phyloP scores from a whole-genome alignment of 306 rosid species.

The barrel medic (Medicago truncatula) region DNA sequence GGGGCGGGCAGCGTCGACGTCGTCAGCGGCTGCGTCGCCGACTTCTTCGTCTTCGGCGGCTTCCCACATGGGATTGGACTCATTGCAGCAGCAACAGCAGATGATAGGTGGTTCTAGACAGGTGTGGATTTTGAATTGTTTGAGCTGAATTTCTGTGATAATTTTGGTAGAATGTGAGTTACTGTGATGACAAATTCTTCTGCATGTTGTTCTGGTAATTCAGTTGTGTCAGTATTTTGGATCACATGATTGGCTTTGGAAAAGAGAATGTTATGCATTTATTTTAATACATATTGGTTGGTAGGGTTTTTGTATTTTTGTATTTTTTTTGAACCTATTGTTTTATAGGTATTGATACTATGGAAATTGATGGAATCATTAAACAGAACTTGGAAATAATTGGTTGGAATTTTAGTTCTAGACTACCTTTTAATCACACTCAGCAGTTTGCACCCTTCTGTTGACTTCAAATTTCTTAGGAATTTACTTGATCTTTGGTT shows the following conservation, averaged over 20 bases:
- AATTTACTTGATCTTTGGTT: constrained; percentile 6
- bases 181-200: constrained; percentile 23
- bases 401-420: constrained; percentile 40
- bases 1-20: constrained; percentile 74
- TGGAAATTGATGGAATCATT: constrained; percentile 45
- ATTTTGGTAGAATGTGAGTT: constrained; percentile 40
- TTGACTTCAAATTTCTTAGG: constrained; percentile 39
- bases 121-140: constrained; percentile 60
- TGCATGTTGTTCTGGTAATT: constrained; percentile 26
- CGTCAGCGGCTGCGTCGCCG: constrained; percentile 86
- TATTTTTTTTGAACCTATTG: constrained; percentile 17
- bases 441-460: constrained; percentile 35
- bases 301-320: constrained; percentile 12
- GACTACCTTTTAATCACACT: constrained; percentile 43
- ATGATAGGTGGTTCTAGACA: constrained; percentile 82
- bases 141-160: constrained; percentile 39
- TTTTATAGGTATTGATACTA: constrained; percentile 29
- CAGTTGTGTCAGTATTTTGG: constrained; percentile 32
- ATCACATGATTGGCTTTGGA: constrained; percentile 32
- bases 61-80: constrained; percentile 78
- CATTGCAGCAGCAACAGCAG: constrained; percentile 80
- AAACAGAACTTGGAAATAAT: constrained; percentile 38
- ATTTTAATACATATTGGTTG: constrained; percentile 39
- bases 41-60: constrained; percentile 91
- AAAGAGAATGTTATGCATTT: constrained; percentile 45